Evolutionary conservation across 352 stramenopile species (phyloP), one percentile per base, ranked within the genome.

Genomic region (Pythium apleroticum): DNA sequence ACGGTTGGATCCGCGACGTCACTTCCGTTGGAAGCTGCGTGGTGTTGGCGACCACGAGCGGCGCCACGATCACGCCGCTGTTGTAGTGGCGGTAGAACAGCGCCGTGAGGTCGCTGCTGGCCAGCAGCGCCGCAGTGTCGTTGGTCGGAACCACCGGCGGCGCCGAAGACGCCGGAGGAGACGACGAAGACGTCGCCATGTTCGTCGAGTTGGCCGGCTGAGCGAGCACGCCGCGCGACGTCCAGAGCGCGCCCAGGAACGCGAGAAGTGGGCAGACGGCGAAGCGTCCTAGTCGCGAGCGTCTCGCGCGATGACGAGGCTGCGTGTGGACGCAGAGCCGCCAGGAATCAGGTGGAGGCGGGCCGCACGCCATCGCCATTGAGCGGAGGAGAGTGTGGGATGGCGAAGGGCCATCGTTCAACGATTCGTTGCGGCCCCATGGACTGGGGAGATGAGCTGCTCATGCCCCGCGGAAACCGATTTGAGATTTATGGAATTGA

Each of bases 71-170:
- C 17, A 63, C 60, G 25, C 60, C 61, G 57, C 25, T 66, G 61
- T 66, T 73, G 25, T 60, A 73, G 49, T 66, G 52, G 49, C 57
- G 63, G 57, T 66, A 73, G 49, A 66, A 69, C 4, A 73, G 19
- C 15, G 54, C 27, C 4, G 66, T 54, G 52, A 73, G 48, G 37
- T 73, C 66, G 39, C 52, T 66, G 31, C 49, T 50, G 10, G 60
- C 39, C 15, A 69, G 28, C 30, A 73, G 57, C 30, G 56, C 49
- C 27, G 45, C 57, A 3, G 53, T 73, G 52, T 63, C 50, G 50
- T 66, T 68, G 24, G 60, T 45, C 12, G 24, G 57, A 0, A 31
- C 27, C 33, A 62, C 57, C 39, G 52, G 14, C 28, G 52, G 50
- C 5, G 24, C 25, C 31, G 28, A 41, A 45, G 46, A 35, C 43